phyloP scores from a whole-genome alignment of 1,139 yeast species.

The Scheffersomyces segobiensis region DNA sequence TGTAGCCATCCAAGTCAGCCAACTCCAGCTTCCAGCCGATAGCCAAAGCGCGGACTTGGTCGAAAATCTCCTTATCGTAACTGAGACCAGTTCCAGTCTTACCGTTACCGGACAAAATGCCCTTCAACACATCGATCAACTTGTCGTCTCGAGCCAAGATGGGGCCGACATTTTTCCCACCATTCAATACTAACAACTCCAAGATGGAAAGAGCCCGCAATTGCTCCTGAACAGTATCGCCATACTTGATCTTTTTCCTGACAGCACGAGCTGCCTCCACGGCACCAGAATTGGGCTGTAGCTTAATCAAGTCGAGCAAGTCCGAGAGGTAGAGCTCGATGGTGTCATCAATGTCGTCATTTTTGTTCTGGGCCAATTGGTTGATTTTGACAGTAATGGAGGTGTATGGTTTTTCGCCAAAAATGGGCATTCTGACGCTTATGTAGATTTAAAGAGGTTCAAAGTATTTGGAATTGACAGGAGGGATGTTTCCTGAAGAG shows the following conservation, averaged over 20 bases:
- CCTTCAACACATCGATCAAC: conserved; percentile 64
- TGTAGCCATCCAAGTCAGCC: conserved; percentile 49
- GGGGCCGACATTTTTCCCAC: conserved; percentile 52
- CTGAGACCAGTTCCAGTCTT: conserved; percentile 38
- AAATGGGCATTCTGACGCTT: conserved; percentile 36
- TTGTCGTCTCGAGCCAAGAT: conserved; percentile 69
- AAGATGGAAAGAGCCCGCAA: conserved; percentile 65
- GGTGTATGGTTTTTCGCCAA: conserved; percentile 53
- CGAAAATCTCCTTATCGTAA: conserved; percentile 47
- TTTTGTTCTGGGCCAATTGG: conserved; percentile 40
- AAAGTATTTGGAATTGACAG: neutral
- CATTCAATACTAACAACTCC: conserved; percentile 77
- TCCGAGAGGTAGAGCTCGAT: conserved; percentile 37
- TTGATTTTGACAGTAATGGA: conserved; percentile 56
- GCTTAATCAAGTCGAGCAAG: conserved; percentile 38
- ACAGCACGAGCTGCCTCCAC: conserved; percentile 88
- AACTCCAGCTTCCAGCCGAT: conserved; percentile 65
- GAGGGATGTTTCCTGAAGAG: neutral
- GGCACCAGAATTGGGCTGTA: conserved; percentile 49
- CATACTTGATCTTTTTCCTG: conserved; percentile 86
- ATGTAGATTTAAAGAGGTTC: neutral
- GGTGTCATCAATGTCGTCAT: conserved; percentile 30
- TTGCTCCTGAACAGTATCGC: conserved; percentile 57
- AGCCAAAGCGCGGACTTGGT: conserved; percentile 50
- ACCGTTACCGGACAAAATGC: conserved; percentile 41